Base-by-base conservation (phyloP, 768 basidiomycete genomes). In the Strobilomyces echinocephalus region DNA sequence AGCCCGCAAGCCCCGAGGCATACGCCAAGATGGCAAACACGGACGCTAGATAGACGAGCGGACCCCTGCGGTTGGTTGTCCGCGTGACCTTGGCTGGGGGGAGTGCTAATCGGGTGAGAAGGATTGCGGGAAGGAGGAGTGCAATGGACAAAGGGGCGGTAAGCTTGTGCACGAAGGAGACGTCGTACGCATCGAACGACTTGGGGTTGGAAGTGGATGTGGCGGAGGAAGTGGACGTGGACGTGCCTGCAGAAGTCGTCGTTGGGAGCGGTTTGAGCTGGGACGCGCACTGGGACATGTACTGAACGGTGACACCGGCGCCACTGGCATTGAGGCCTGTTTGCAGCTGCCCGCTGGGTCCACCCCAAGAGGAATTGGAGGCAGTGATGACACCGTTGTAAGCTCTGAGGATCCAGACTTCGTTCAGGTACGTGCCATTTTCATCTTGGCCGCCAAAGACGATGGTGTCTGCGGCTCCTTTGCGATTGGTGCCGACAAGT, bases 381-480 rank as follows among this genome's bases (percentile, higher is more conserved):
- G 77, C 58, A n/a, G 78, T 78, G 51, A 88, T 63, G 31, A 76
- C 68, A n/a, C 76, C 84, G 55, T 77, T 75, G 67, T 91, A 91
- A 5, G 87, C 79, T 49, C 90, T 75, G 55, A 92, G 74, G 8
- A 92, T 66, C 90, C 90, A 92, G 11, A 92, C 63, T 52, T 92
- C 90, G 38, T 82, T 78, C 4, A 90, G 74, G 63, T 87, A 84
- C 24, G 73, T 79, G 14, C 89, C 89, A 51, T 72, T 65, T 41
- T 74, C 72, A 64, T 89, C 87, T 59, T 79, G 78, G 38, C 90
- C 90, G 33, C 90, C 90, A 58, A 89, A 92, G 10, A 91, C 80
- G 42, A 92, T 77, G 16, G 81, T 85, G 63, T 92, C 90, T 24
- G 87, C 75, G 18, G 78, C 79, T 18, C 60, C 60, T 21, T 61